These are phyloP conservation scores for Wickerhamomyces mucosus DNA, from an alignment of 805 yeast species.

Conservation along the genomic window DNA sequence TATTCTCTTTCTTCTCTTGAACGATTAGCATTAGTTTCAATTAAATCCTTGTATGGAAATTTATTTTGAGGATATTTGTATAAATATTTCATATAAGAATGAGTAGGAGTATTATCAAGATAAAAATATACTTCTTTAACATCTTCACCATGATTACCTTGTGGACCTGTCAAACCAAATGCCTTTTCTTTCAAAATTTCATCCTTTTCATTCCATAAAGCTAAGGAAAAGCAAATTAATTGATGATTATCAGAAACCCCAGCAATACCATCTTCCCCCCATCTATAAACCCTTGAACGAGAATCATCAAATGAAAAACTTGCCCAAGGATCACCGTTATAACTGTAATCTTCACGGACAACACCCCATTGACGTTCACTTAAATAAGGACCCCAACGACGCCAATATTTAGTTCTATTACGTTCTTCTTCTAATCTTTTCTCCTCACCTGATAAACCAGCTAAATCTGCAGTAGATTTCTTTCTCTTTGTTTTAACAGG, in stretches of 20 bases:
- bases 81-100: constrained; percentile 82
- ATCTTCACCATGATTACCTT: constrained; percentile 95
- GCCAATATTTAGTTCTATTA: constrained; percentile 47
- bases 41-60: constrained; percentile 73
- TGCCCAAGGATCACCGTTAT: constrained; percentile 84
- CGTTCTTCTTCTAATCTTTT: constrained; percentile 26
- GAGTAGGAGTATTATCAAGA: constrained; percentile 87
- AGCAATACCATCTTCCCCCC: constrained; percentile 96
- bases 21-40: constrained; percentile 56
- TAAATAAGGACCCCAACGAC: constrained; percentile 86
- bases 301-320: constrained; percentile 83
- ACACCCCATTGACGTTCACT: constrained; percentile 79
- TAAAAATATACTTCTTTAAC: constrained; percentile 81
- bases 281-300: constrained; percentile 69
- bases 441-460: constrained; percentile 25
- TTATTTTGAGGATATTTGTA: constrained; percentile 87
- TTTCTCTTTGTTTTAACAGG: too few species aligned
- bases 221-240: constrained; percentile 64
- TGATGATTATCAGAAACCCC: constrained; percentile 85
- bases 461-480: constrained; percentile 17
- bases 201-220: constrained; percentile 88
- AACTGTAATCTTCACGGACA: constrained; percentile 82
- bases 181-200: constrained; percentile 75
- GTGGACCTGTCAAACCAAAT: constrained; percentile 84
- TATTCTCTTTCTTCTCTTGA: constrained; percentile 63